phyloP scores from a whole-genome alignment of 371 early-diverging fungal species.

The Mortierella polycephala region DNA sequence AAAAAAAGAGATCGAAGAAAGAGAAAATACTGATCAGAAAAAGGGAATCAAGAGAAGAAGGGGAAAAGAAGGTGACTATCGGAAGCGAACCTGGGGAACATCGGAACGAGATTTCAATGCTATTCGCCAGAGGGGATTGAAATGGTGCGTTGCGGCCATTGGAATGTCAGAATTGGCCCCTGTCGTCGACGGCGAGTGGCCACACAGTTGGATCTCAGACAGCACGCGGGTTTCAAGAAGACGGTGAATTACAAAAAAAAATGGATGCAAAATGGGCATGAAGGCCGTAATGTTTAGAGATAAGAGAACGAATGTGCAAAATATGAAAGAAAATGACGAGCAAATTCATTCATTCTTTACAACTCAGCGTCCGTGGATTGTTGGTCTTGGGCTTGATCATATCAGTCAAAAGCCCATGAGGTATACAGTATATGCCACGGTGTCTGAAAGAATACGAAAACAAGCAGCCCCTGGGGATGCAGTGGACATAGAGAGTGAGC shows the following conservation, averaged over 20 bases:
- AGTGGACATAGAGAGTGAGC: too few species aligned
- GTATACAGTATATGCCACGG: too few species aligned
- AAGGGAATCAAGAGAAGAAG: background rate
- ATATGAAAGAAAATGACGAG: too few species aligned
- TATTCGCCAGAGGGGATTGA: slow-evolving; percentile 48
- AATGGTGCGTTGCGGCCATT: slow-evolving; percentile 25
- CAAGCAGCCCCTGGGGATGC: too few species aligned
- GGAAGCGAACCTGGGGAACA: slow-evolving; percentile 27
- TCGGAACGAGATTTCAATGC: slow-evolving; percentile 33
- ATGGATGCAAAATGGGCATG: background rate
- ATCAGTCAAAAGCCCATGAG: too few species aligned
- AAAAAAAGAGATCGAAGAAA: background rate
- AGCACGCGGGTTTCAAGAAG: slow-evolving; percentile 21
- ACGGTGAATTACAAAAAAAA: background rate
- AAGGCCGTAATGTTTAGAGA: background rate
- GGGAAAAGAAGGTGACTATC: background rate
- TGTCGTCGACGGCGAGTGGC: slow-evolving; percentile 3
- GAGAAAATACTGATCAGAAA: background rate
- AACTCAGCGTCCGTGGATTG: too few species aligned
- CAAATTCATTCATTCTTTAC: too few species aligned
- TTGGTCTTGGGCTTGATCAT: too few species aligned
- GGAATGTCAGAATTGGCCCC: background rate
- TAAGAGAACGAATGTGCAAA: too few species aligned
- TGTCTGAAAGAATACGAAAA: too few species aligned
- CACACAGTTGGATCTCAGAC: slow-evolving; percentile 36